Percentiles rank a stretch among this genome's conserved stretches.
Evolutionary conservation across 2,329 filamentous ascomycete genomes (phyloP).

Genomic region (Cladorrhinum sp.): DNA sequence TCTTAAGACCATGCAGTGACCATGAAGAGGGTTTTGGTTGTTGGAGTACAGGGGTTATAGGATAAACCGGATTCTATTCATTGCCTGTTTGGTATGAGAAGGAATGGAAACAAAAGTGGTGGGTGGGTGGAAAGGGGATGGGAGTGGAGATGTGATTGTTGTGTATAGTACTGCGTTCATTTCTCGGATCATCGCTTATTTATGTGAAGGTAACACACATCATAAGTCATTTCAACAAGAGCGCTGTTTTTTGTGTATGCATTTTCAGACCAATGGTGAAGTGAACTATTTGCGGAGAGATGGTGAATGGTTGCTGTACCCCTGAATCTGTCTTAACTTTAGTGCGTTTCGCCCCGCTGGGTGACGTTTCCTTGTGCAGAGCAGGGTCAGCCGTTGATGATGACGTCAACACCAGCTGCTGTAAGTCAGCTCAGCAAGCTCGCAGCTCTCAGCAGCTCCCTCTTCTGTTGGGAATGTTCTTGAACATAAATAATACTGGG

Average conservation of each 20-base stretch:
- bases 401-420: conserved; percentile 8
- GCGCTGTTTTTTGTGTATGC: background rate
- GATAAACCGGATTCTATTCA: background rate
- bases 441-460: background rate
- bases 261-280: background rate
- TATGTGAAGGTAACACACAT: background rate
- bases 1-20: conserved; percentile 81
- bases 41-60: conserved; percentile 8
- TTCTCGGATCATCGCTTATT: too few species aligned
- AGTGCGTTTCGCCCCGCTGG: background rate
- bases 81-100: too few species aligned
- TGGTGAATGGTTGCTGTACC: background rate
- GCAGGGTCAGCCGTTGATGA: background rate
- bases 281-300: background rate
- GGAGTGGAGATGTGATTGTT: too few species aligned
- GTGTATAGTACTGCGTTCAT: too few species aligned
- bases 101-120: too few species aligned
- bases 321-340: background rate
- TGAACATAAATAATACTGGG: background rate
- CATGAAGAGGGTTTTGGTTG: too few species aligned
- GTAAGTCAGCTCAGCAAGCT: background rate
- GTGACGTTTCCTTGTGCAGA: background rate
- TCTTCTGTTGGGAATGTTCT: background rate
- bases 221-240: background rate
- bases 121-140: too few species aligned